Evolutionary conservation across 352 stramenopile genomes (phyloP), one percentile per base, ranked within the genome.

Genomic region (Elongisporangium undulatum): DNA sequence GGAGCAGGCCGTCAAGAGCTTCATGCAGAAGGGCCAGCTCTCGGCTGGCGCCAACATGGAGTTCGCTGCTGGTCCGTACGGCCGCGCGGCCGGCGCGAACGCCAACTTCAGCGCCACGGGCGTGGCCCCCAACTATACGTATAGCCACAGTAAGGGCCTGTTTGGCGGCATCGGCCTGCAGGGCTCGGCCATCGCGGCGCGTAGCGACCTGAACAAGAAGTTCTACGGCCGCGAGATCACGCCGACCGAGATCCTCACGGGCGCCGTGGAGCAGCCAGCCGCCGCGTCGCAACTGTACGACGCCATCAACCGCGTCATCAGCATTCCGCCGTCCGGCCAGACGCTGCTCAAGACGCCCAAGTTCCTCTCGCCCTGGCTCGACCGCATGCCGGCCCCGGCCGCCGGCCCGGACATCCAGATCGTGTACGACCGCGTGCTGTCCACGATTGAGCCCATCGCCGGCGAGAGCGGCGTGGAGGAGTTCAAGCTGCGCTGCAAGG

Each of bases 1-100:
- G 61, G 90, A 98, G 49, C 74, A 77, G 51, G 90, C 96, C 13
- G 92, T 99, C 29, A 90, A 97, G 72, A 88, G 71, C 63, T 95
- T 95, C 62, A 91, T 91, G 76, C 81, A 92, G 50, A 89, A 89
- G 65, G 77, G 77, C 9, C 84, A 94, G 61, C 66, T 94, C n/a
- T 91, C 79, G n/a, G 81, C 80, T 5, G 86, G 86, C 21, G 85
- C 82, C 24, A 92, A 90, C 66, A 68, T 95, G 45, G 84, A 94
- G 62, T 90, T 95, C 50, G 85, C 85, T 8, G 85, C 80, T 0
- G 85, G 85, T 16, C 85, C 85, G 8, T 95, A 93, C 65, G 85
- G 85, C 38, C 85, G 85, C 50, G 82, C 83, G 2, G 85, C 85
- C 2, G 83, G 80, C 2, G 84, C 85, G 2, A 87, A 86, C 55